These are phyloP conservation scores for Cucurbita argyrosperma DNA, from an alignment of 306 rosid genomes.

Conservation along the genomic window DNA sequence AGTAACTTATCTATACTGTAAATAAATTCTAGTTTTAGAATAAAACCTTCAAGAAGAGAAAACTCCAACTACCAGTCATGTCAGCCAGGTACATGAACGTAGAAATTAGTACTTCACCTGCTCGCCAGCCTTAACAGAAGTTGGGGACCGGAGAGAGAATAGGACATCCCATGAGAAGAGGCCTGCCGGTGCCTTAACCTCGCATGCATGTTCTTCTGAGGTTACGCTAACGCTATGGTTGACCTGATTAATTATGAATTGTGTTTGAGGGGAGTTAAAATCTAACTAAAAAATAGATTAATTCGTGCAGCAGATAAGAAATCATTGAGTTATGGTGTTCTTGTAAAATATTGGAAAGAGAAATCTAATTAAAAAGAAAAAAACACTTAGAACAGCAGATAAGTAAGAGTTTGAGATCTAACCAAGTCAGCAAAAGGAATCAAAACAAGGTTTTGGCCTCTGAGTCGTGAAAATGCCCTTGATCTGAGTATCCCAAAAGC, in stretches of 20 bases:
- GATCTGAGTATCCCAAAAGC: slow-evolving; percentile 95
- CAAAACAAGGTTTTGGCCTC: slow-evolving; percentile 66
- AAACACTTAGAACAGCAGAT: background rate
- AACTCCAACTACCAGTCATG: background rate
- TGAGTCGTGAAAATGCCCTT: slow-evolving; percentile 84
- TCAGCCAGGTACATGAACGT: background rate
- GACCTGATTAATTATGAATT: slow-evolving; percentile 34
- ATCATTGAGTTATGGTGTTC: background rate
- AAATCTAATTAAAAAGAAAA: background rate
- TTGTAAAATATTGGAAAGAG: background rate
- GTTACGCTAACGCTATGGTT: slow-evolving; percentile 67
- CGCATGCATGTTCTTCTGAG: slow-evolving; percentile 71
- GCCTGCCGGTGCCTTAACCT: slow-evolving; percentile 79
- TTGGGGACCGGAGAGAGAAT: slow-evolving; percentile 64
- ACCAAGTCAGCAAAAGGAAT: slow-evolving; percentile 85
- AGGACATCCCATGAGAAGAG: slow-evolving; percentile 85
- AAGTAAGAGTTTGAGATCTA: slow-evolving; percentile 15
- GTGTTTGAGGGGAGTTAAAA: background rate
- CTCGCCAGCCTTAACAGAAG: slow-evolving; percentile 74
- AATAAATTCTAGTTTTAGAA: background rate
- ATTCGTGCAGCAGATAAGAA: background rate
- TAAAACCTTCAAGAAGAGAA: background rate
- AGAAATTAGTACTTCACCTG: slow-evolving; percentile 30
- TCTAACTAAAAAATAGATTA: background rate
- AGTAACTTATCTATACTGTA: background rate